Conservation (phyloP, 495 filamentous ascomycete genomes). For the Xylaria castorea region DNA sequence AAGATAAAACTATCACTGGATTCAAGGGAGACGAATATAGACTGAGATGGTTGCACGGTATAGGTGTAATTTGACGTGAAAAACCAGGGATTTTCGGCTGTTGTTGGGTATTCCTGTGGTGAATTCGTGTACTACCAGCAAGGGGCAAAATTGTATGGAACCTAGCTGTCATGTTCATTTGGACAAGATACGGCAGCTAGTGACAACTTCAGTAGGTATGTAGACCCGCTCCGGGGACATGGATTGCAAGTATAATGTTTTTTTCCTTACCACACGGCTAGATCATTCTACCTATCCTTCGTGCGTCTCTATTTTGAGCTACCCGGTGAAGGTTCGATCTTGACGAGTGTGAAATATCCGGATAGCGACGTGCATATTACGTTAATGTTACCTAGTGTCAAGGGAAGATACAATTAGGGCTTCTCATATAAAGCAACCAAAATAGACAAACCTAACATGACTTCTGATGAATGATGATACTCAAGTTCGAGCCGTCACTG, state of each 20-base stretch:
- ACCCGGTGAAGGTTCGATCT: not conserved
- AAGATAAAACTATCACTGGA: constrained; percentile 44
- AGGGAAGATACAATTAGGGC: not conserved
- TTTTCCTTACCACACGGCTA: constrained; percentile 1
- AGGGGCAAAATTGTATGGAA: constrained; percentile 33
- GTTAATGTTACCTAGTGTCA: not conserved
- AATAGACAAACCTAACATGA: not conserved
- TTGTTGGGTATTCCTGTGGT: constrained; percentile 33
- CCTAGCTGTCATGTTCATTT: constrained; percentile 27
- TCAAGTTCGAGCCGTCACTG: not conserved
- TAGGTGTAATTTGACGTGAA: constrained; percentile 51
- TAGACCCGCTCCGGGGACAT: constrained; percentile 24
- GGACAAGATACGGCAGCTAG: constrained; percentile 10
- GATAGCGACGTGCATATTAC: not conserved
- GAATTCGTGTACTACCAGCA: constrained; percentile 41
- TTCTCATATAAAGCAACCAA: not conserved
- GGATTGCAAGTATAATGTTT: constrained; percentile 28
- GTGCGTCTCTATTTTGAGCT: not conserved
- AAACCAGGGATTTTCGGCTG: constrained; percentile 37
- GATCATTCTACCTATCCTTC: not conserved
- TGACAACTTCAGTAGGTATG: constrained; percentile 22
- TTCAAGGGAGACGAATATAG: constrained; percentile 48
- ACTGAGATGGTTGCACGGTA: constrained; percentile 44
- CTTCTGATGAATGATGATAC: not conserved
- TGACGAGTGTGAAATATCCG: not conserved